A percentile compares a stretch with the other conserved stretches of the same genome.
Conservation (phyloP, 176 grass and related monocot species). For the Triticum dicoccoides region DNA sequence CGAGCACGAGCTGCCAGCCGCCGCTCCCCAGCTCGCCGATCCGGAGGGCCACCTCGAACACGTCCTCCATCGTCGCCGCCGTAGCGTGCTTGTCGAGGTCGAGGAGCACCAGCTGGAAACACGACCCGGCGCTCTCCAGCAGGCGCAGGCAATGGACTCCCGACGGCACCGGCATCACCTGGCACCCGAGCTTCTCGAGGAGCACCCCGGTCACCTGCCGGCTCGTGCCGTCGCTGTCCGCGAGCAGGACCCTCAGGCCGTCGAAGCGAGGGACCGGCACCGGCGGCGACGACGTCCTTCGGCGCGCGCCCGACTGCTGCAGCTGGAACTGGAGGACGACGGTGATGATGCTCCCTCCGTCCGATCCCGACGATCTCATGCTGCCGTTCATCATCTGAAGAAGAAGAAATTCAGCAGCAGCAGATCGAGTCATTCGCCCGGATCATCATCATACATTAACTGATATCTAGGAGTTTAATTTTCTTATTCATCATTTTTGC, state of each 20-base stretch:
- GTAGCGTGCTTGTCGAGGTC: constrained; percentile 47
- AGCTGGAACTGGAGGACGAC: background rate
- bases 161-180: constrained; percentile 49
- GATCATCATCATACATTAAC: background rate
- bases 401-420: background rate
- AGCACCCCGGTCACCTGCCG: constrained; percentile 62
- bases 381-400: constrained; percentile 33
- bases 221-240: constrained; percentile 32
- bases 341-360: background rate
- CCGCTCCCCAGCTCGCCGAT: constrained; percentile 55
- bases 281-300: background rate
- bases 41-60: constrained; percentile 47
- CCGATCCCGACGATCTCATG: background rate
- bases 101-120: constrained; percentile 70
- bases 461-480: too few relatives aligned
- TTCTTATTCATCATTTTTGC: too few relatives aligned
- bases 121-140: constrained; percentile 26
- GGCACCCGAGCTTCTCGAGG: constrained; percentile 74
- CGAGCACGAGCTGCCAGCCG: constrained; percentile 56
- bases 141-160: constrained; percentile 50
- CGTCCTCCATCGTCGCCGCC: constrained; percentile 33
- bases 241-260: constrained; percentile 11
- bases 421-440: background rate
- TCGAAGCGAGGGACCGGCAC: background rate
- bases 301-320: background rate